Conservation (phyloP, 306 rosid species). For the Cicer bijugum region DNA sequence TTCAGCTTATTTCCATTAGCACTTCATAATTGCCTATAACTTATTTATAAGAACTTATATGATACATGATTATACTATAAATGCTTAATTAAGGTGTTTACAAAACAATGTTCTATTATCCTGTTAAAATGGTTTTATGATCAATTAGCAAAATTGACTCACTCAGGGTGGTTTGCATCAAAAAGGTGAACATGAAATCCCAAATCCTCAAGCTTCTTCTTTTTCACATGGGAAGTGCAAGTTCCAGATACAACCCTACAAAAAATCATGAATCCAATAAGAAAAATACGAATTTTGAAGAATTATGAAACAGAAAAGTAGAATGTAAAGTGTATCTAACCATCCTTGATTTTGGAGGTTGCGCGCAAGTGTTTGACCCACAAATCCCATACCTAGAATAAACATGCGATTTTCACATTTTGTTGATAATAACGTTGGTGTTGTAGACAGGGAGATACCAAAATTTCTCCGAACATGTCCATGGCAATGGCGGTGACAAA, state of each 20-base stretch:
- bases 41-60: too few relatives aligned
- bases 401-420: conserved; percentile 58
- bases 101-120: too few relatives aligned
- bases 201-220: conserved; percentile 65
- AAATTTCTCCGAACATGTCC: conserved; percentile 31
- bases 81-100: too few relatives aligned
- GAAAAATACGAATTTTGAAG: conserved; percentile 31
- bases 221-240: conserved; percentile 65
- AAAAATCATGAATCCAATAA: not conserved
- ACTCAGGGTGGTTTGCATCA: conserved; percentile 80
- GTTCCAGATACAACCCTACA: conserved; percentile 72
- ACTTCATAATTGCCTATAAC: too few relatives aligned
- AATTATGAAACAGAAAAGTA: not conserved
- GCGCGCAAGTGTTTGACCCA: conserved; percentile 63
- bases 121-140: too few relatives aligned
- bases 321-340: conserved; percentile 44
- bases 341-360: conserved; percentile 76
- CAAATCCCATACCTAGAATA: conserved; percentile 76
- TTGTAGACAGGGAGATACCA: conserved; percentile 7
- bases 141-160: conserved; percentile 33
- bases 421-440: conserved; percentile 14
- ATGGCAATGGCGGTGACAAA: conserved; percentile 18
- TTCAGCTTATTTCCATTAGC: too few relatives aligned
- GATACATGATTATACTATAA: too few relatives aligned
- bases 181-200: conserved; percentile 73